phyloP scores from a whole-genome alignment of 202 grass and related monocot genomes.

The Zoysia matrella region DNA sequence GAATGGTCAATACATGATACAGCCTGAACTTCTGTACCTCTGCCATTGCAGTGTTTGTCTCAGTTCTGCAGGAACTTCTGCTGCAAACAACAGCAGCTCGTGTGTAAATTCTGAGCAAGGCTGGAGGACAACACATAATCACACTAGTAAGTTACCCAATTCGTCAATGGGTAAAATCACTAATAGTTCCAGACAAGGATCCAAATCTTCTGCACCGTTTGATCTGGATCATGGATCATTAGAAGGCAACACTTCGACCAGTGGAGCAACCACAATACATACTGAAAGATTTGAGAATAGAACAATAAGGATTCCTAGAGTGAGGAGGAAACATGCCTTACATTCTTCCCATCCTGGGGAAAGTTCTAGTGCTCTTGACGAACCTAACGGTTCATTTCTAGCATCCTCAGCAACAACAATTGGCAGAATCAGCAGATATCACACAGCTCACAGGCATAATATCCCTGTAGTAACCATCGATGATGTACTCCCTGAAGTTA shows the following conservation, averaged over 20 bases:
- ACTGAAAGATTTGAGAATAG: constrained; percentile 38
- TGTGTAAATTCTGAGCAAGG: constrained; percentile 33
- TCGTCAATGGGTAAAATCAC: not conserved
- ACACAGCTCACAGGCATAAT: constrained; percentile 19
- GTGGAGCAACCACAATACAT: constrained; percentile 10
- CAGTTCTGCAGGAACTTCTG: constrained; percentile 29
- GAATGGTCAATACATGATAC: not conserved
- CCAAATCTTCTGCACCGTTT: constrained; percentile 35
- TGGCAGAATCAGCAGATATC: constrained; percentile 19
- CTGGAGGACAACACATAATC: constrained; percentile 51
- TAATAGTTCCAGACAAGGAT: constrained; percentile 20
- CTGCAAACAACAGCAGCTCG: constrained; percentile 16
- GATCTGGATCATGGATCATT: constrained; percentile 33
- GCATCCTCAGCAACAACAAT: constrained; percentile 40
- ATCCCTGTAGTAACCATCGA: constrained; percentile 53
- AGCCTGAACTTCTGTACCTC: constrained; percentile 32
- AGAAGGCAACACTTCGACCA: constrained; percentile 22
- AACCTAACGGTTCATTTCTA: constrained; percentile 39
- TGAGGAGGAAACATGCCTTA: constrained; percentile 45
- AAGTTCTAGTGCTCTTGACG: constrained; percentile 48
- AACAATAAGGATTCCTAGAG: constrained; percentile 38
- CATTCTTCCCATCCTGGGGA: constrained; percentile 42
- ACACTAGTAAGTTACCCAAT: constrained; percentile 40
- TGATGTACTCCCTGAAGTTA: constrained; percentile 41
- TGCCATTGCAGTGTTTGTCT: constrained; percentile 37